Evolutionary conservation across 768 basidiomycete genomes (phyloP), one percentile per base, ranked within the genome.

Genomic region (Pseudohyphozyma bogoriensis): DNA sequence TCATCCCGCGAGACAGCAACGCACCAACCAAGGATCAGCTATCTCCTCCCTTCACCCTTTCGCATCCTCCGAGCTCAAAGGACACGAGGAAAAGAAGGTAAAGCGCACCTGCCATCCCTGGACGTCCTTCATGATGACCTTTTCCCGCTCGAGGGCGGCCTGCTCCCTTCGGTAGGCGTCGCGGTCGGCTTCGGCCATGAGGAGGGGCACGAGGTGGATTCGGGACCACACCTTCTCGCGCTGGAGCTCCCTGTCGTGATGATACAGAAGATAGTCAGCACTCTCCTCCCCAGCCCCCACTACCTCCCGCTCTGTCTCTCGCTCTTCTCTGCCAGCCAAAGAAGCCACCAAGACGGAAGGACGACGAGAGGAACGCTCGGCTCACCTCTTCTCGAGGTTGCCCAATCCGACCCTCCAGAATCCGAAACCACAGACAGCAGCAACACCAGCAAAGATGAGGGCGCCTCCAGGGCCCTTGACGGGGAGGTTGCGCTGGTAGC

Each of bases 401-500:
- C 89, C 92, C 79, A 80, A 79, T 73, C 89, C 91, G 63, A 95
- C 77, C 60, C 85, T 82, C 78, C 89, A 96, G 77, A 95, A 91
- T 20, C 93, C 93, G 75, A 83, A 91, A 24, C 80, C 83, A 75
- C 88, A 93, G 66, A 96, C 78, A 62, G 82, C 85, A 64, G 83
- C 82, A 67, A 92, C 86, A n/a, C 83, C 86, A 55, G 83, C 85
- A 65, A 96, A 86, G 70, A 96, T 83, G 65, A 81, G 85, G 58
- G 85, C 78, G 28, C 89, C 90, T 36, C 88, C 66, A 6, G 72
- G 72, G 1, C 76, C 75, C 53, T 59, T 60, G 35, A 56, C 61
- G 15, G 93, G 91, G 50, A 97, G 82, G 75, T 92, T 93, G 68
- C 93, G 86, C 75, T 90, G 92, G 81, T 96, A 99, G 75, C 85